A percentile compares a stretch with the other conserved stretches of the same genome.
phyloP scores from a whole-genome alignment of 2,329 filamentous ascomycete species.

The Berkeleyomyces basicola region DNA sequence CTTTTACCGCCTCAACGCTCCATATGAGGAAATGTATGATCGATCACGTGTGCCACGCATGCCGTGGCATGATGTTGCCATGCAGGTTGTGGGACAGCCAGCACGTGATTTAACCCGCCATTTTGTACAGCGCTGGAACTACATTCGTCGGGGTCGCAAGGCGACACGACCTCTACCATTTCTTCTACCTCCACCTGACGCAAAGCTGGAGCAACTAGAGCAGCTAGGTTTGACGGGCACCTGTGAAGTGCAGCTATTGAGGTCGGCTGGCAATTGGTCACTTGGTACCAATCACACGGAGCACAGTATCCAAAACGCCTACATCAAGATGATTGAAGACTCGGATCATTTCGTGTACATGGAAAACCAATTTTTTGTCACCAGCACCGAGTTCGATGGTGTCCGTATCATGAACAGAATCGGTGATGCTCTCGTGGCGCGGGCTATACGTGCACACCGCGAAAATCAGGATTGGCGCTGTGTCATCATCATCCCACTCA shows the following conservation, averaged over 20 bases:
- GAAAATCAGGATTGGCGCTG: conserved; percentile 83
- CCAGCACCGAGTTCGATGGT: conserved; percentile 74
- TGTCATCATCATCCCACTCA: conserved; percentile 77
- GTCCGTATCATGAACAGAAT: conserved; percentile 85
- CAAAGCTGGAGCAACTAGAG: conserved; percentile 70
- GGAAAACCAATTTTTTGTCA: conserved; percentile 98
- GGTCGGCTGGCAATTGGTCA: conserved; percentile 83
- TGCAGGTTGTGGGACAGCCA: conserved; percentile 95
- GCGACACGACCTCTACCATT: conserved; percentile 89
- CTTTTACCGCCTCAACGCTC: conserved; percentile 82
- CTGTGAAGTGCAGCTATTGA: conserved; percentile 89
- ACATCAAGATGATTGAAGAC: conserved; percentile 83
- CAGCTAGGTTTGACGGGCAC: conserved; percentile 78
- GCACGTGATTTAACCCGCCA: conserved; percentile 86
- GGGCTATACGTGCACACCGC: conserved; percentile 68
- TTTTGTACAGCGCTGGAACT: conserved; percentile 97
- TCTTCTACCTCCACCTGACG: conserved; percentile 82
- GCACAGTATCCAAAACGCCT: conserved; percentile 90
- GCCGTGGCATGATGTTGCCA: conserved; percentile 97
- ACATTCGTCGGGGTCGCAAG: conserved; percentile 80
- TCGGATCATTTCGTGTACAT: conserved; percentile 98
- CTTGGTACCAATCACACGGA: conserved; percentile 76
- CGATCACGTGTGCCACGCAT: conserved; percentile 75
- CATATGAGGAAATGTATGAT: conserved; percentile 98
- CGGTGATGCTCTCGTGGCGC: conserved; percentile 83